These are phyloP conservation scores for Alternaria triticina DNA, from an alignment of 2,329 filamentous ascomycete genomes.

Conservation along the genomic window DNA sequence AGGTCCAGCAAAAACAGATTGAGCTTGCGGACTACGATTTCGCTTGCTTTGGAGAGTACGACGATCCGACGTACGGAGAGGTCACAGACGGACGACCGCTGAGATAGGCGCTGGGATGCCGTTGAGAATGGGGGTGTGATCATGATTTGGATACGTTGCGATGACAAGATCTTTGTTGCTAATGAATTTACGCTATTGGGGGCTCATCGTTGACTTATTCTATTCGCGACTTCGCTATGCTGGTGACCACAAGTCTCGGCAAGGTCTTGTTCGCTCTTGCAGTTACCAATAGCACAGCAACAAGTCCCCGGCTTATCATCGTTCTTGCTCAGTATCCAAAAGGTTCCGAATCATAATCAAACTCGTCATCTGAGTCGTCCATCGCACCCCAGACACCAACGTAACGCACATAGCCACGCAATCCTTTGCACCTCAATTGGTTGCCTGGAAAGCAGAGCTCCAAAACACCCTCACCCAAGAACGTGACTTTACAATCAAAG, in stretches of 20 bases:
- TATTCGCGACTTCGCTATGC: background rate
- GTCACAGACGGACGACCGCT: constrained; percentile 59
- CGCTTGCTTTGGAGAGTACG: constrained; percentile 69
- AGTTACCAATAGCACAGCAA: background rate
- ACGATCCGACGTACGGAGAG: constrained; percentile 55
- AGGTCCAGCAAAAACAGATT: constrained; percentile 65
- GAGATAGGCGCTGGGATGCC: background rate
- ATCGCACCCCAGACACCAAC: background rate
- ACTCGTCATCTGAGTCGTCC: background rate
- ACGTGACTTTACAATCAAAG: background rate
- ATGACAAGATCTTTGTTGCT: background rate
- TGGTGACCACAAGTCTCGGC: background rate
- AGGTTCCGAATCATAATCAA: background rate
- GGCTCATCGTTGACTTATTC: background rate
- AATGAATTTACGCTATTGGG: background rate
- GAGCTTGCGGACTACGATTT: constrained; percentile 67
- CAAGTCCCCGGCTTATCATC: background rate
- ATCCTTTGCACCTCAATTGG: background rate
- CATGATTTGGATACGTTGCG: background rate
- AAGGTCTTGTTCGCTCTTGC: background rate
- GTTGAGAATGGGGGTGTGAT: background rate
- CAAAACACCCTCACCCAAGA: background rate
- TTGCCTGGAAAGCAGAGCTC: background rate
- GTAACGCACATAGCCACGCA: background rate
- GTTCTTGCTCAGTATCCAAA: background rate